Evolutionary conservation across 129 eudicot species (phyloP), one percentile per base, ranked within the genome.

Genomic region (Tagetes patula): DNA sequence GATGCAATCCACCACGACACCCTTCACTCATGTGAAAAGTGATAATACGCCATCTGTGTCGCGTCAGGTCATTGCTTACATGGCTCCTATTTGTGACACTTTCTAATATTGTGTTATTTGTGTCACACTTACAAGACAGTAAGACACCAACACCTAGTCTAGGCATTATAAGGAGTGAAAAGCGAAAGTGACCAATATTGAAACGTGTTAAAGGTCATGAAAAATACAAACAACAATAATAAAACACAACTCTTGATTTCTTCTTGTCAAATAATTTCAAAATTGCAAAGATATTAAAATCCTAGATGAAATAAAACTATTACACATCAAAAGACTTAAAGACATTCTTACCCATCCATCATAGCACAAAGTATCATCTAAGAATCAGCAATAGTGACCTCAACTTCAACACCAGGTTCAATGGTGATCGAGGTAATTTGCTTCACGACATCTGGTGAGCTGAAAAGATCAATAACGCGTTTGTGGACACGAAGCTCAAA

Each of bases 401-500:
- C 96, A 59, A 89, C 98, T 86, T 92, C 96, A 6, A 92, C 96
- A 82, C 91, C 96, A 37, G 96, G 97, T 79, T 92, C 96, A 54
- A 89, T 92, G 41, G 94, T 84, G 72, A 91, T 91, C 9, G 97
- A 91, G 67, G 97, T 91, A 70, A 91, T 91, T 76, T 88, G 93
- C 89, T 91, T 91, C 8, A 92, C 98, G 14, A 87, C 98, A 27
- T 89, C 98, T 1, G 98, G 98, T 30, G 95, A 87, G 80, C 96
- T 89, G 82, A 92, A 92, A 5, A 92, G 98, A 67, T 92, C 98
- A n/a, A 92, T 92, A 47, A 92, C 95, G 4, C 98, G 88, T 78
- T 92, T 92, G 96, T 92, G 98, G 10, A 92, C 86, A 36, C 98
- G 87, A 31, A 92, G 87, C 84, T 92, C 98, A 79, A 92, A 92